Conservation (phyloP, 75 land plant genomes). For the Sequoia sempervirens region DNA sequence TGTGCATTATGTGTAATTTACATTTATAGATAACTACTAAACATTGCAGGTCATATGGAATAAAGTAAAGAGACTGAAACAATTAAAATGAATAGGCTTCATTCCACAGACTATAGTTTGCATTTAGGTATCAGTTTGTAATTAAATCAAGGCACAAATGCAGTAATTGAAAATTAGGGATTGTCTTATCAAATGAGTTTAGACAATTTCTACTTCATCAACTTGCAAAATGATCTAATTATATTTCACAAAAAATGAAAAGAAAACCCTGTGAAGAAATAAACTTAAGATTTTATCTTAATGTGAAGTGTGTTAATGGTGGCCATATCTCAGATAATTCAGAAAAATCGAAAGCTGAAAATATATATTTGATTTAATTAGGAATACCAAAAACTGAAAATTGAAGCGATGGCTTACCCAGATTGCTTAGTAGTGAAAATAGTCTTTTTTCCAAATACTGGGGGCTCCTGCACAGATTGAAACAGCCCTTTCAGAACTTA, state of each 20-base stretch:
- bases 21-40: neutral
- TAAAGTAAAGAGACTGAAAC: neutral
- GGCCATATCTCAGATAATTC: neutral
- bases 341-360: constrained; percentile 2
- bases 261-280: neutral
- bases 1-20: neutral
- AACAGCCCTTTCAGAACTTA: neutral
- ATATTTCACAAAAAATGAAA: neutral
- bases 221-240: neutral
- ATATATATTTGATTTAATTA: neutral
- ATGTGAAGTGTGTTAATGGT: neutral
- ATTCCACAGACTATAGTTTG: neutral
- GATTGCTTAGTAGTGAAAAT: constrained; percentile 35
- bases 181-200: neutral
- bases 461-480: constrained; percentile 59
- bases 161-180: neutral
- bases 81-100: neutral
- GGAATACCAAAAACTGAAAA: neutral
- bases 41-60: neutral
- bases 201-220: neutral
- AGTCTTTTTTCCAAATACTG: constrained; percentile 79
- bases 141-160: neutral
- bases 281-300: neutral
- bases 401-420: constrained; percentile 51
- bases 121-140: neutral